These are phyloP conservation scores for Aspergillus nidulans DNA, from an alignment of 495 filamentous ascomycete species.

Conservation along the genomic window DNA sequence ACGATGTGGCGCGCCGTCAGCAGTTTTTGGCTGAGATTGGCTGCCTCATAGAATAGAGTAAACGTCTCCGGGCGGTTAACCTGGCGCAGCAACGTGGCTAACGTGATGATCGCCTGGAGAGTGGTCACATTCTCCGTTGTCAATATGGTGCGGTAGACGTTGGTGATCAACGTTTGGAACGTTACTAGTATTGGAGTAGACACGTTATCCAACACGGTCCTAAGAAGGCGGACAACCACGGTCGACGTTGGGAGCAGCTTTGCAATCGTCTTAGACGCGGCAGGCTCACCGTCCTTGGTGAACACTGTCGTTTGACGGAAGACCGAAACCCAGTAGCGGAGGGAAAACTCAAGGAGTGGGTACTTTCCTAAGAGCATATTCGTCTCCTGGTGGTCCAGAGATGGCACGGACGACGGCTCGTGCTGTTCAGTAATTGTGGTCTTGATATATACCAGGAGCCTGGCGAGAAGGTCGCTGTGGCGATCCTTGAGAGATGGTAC, in stretches of 20 bases:
- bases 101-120: slow-evolving; percentile 19
- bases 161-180: slow-evolving; percentile 27
- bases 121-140: slow-evolving; percentile 22
- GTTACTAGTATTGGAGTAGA: slow-evolving; percentile 26
- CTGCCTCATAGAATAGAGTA: slow-evolving; percentile 21
- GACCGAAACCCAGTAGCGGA: slow-evolving; percentile 35
- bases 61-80: slow-evolving; percentile 11
- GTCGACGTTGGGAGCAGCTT: slow-evolving; percentile 32
- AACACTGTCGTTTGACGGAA: slow-evolving; percentile 27
- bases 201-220: slow-evolving; percentile 28
- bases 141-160: slow-evolving; percentile 27
- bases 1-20: slow-evolving; percentile 28
- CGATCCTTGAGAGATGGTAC: slow-evolving; percentile 31
- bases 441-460: slow-evolving; percentile 35
- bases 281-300: slow-evolving; percentile 24
- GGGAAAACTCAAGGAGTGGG: slow-evolving; percentile 32
- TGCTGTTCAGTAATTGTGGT: slow-evolving; percentile 25
- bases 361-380: slow-evolving; percentile 21
- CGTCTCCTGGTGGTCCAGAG: slow-evolving; percentile 29
- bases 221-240: slow-evolving; percentile 27
- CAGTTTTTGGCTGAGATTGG: slow-evolving; percentile 25
- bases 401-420: slow-evolving; percentile 27
- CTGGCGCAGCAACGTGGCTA: slow-evolving; percentile 17
- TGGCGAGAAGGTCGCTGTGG: slow-evolving; percentile 31
- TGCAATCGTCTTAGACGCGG: slow-evolving; percentile 28